Conservation (phyloP, 2,329 filamentous ascomycete genomes). For the Alternaria infectoria region DNA sequence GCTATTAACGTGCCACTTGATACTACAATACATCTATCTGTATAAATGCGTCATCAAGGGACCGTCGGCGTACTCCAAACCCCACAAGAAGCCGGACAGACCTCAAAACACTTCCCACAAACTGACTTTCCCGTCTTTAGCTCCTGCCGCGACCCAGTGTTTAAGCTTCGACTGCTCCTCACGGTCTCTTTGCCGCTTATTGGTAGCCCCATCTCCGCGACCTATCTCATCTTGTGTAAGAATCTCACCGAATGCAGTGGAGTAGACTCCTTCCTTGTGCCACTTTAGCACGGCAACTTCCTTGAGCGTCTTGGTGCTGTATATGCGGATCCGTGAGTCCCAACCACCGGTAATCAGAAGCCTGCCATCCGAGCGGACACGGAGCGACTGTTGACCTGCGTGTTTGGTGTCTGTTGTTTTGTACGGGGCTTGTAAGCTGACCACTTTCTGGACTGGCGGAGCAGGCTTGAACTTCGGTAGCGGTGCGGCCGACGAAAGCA, state of each 20-base stretch:
- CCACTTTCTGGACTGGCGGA: slow-evolving; percentile 1
- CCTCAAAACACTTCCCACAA: slow-evolving; percentile 86
- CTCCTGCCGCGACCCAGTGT: slow-evolving; percentile 89
- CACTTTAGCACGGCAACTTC: slow-evolving; percentile 93
- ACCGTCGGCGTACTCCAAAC: neutral
- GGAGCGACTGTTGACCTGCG: slow-evolving; percentile 83
- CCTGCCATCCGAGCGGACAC: slow-evolving; percentile 77
- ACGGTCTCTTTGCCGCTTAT: slow-evolving; percentile 29
- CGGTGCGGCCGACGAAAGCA: slow-evolving; percentile 25
- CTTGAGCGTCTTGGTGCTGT: slow-evolving; percentile 78
- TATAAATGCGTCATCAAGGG: neutral
- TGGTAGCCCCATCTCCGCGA: neutral
- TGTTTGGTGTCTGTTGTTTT: slow-evolving; percentile 80
- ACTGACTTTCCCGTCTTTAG: slow-evolving; percentile 94
- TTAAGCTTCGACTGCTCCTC: slow-evolving; percentile 67
- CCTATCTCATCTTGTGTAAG: slow-evolving; percentile 15
- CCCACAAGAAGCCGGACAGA: neutral
- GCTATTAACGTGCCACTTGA: neutral
- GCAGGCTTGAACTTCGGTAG: slow-evolving; percentile 11
- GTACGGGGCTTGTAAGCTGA: slow-evolving; percentile 53
- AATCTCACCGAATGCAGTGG: slow-evolving; percentile 71
- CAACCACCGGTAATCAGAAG: slow-evolving; percentile 92
- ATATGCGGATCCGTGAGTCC: slow-evolving; percentile 83
- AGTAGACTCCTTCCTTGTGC: slow-evolving; percentile 89
- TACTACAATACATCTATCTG: neutral